These are phyloP conservation scores for Chlamydomonas sp. DNA, from an alignment of 139 green algal species.

Conservation along the genomic window DNA sequence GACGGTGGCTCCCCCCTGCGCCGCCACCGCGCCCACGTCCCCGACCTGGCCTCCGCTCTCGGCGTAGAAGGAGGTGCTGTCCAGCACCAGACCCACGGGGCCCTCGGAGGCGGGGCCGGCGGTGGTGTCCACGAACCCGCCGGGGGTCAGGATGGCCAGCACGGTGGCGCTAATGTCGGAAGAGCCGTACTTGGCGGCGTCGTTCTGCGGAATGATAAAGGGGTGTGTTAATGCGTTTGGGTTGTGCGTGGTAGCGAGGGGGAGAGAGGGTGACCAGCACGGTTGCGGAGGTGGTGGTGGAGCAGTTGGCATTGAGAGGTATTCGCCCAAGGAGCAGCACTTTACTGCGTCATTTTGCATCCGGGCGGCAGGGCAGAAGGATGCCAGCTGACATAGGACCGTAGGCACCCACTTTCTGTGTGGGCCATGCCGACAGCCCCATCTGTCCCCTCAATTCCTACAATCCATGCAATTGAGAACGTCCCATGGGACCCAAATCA, in stretches of 20 bases:
- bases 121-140: conserved; percentile 82
- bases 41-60: conserved; percentile 88
- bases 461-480: too few relatives aligned
- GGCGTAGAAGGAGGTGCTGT: conserved; percentile 93
- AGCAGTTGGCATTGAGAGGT: too few relatives aligned
- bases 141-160: conserved; percentile 78
- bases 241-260: background rate
- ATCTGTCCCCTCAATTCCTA: too few relatives aligned
- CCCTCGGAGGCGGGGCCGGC: conserved; percentile 35
- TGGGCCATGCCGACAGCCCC: too few relatives aligned
- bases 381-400: too few relatives aligned
- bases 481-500: too few relatives aligned
- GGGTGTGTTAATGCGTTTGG: too few relatives aligned
- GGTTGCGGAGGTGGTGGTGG: background rate
- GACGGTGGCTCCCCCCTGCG: conserved; percentile 2
- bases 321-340: too few relatives aligned
- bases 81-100: conserved; percentile 90
- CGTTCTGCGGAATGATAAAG: conserved; percentile 54
- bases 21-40: conserved; percentile 53
- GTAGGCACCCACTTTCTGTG: too few relatives aligned
- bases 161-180: conserved; percentile 67
- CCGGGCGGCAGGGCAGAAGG: too few relatives aligned
- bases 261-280: background rate
- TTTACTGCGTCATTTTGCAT: too few relatives aligned
- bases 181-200: conserved; percentile 88